A percentile compares a stretch with the other conserved stretches of the same genome.
Conservation (phyloP, 2,329 filamentous ascomycete species). For the Hypoxylon sp. region DNA sequence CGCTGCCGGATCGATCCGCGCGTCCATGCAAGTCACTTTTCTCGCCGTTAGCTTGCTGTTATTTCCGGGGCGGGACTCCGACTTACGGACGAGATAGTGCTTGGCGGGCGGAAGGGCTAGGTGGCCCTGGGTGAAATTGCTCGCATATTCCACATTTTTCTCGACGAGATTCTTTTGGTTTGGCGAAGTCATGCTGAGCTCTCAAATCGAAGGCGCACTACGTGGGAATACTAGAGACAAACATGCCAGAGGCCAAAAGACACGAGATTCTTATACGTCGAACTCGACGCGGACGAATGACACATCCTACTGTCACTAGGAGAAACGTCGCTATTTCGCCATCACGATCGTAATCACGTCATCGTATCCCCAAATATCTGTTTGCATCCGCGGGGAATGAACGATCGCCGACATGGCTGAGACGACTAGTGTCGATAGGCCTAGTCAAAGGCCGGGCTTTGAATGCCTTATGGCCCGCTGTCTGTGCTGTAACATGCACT, state of each 20-base stretch:
- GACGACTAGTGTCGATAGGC: slow-evolving; percentile 12
- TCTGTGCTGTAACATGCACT: no score
- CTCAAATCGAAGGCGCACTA: background rate
- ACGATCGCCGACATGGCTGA: slow-evolving; percentile 26
- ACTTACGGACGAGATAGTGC: slow-evolving; percentile 69
- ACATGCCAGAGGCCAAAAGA: background rate
- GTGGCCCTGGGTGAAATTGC: slow-evolving; percentile 69
- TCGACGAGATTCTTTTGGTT: slow-evolving; percentile 63
- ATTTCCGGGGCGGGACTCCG: background rate
- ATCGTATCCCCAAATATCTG: slow-evolving; percentile 6
- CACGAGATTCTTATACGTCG: background rate
- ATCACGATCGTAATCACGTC: slow-evolving; percentile 30
- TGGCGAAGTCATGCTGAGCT: slow-evolving; percentile 43
- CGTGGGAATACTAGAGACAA: background rate
- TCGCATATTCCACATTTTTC: slow-evolving; percentile 65
- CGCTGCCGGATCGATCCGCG: slow-evolving; percentile 71
- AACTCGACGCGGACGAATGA: background rate
- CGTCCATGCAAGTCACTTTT: slow-evolving; percentile 82
- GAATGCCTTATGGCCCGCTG: background rate
- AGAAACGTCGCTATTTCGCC: slow-evolving; percentile 13
- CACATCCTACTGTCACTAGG: background rate
- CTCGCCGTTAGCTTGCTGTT: slow-evolving; percentile 20
- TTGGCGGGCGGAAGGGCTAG: slow-evolving; percentile 74
- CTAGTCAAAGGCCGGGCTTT: slow-evolving; percentile 23
- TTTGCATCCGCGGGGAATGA: slow-evolving; percentile 27